Evolutionary conservation across 2,329 filamentous ascomycete genomes (phyloP).

Genomic region (Xylaria sp.): DNA sequence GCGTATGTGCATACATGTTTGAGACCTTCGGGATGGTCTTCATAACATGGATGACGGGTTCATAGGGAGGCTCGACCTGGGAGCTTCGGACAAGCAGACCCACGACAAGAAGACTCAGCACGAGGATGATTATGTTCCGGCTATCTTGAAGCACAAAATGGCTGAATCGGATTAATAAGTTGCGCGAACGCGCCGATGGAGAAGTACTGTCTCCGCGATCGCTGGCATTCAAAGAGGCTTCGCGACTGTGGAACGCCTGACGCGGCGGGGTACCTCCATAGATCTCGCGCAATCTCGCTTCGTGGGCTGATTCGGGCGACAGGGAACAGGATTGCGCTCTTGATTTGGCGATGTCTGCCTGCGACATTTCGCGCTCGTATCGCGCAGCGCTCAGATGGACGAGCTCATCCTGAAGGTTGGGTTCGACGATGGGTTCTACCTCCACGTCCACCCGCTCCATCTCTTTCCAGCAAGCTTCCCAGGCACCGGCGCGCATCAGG

Average conservation of each 20-base stretch:
- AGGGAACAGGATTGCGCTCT: conserved; percentile 23
- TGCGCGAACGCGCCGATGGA: conserved; percentile 45
- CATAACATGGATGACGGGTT: conserved; percentile 27
- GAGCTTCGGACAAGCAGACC: conserved; percentile 41
- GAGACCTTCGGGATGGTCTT: conserved; percentile 24
- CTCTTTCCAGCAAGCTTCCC: conserved; percentile 90
- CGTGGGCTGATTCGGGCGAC: conserved; percentile 37
- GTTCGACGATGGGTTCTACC: conserved; percentile 67
- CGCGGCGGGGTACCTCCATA: conserved; percentile 36
- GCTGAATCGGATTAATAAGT: conserved; percentile 50
- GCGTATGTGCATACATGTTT: conserved; percentile 3
- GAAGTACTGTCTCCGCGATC: conserved; percentile 31
- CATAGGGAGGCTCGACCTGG: conserved; percentile 29
- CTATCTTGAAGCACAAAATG: conserved; percentile 52
- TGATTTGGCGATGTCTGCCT: conserved; percentile 31
- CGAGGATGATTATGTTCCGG: conserved; percentile 54
- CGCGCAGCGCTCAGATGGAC: conserved; percentile 48
- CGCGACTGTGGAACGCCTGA: conserved; percentile 22
- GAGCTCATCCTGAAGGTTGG: conserved; percentile 54
- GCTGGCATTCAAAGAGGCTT: conserved; percentile 28
- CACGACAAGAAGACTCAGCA: conserved; percentile 50
- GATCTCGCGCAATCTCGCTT: conserved; percentile 49
- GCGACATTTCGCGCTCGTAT: conserved; percentile 35
- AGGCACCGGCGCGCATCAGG: conserved; percentile 84
- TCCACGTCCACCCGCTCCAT: conserved; percentile 99